These are phyloP conservation scores for Psophocarpus tetragonolobus DNA, from an alignment of 306 rosid genomes.

Conservation along the genomic window DNA sequence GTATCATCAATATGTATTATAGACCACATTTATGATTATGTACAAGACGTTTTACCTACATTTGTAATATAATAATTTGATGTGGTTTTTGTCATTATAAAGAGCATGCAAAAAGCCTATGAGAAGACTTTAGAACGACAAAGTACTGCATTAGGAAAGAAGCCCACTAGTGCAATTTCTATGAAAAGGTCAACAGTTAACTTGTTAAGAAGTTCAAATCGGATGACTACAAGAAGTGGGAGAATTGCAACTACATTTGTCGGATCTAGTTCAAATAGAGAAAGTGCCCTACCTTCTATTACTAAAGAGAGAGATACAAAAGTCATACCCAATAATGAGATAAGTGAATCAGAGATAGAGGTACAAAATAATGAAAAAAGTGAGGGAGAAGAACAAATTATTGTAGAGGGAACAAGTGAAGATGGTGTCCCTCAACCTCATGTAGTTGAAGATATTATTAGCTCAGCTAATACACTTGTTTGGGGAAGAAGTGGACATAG, in stretches of 20 bases:
- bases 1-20: neutral
- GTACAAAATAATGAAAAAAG: neutral
- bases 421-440: conserved; percentile 43
- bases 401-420: neutral
- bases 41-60: neutral
- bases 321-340: conserved; percentile 19
- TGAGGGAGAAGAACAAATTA: no score
- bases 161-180: conserved; percentile 42
- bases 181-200: conserved; percentile 48
- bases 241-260: conserved; percentile 45
- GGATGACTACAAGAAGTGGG: conserved; percentile 48
- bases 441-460: conserved; percentile 36
- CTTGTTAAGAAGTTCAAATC: conserved; percentile 35
- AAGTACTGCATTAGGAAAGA: conserved; percentile 65
- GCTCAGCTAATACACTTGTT: conserved; percentile 51
- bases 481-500: conserved; percentile 80
- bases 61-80: neutral
- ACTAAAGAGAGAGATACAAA: conserved; percentile 53
- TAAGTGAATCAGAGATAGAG: neutral
- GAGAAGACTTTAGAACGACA: conserved; percentile 53
- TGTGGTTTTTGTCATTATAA: conserved; percentile 5
- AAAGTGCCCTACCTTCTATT: conserved; percentile 54
- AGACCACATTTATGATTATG: neutral
- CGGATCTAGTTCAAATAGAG: conserved; percentile 44
- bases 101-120: conserved; percentile 69